Conservation (phyloP, 2,329 filamentous ascomycete genomes). For the Sclerotinia sclerotiorum region DNA sequence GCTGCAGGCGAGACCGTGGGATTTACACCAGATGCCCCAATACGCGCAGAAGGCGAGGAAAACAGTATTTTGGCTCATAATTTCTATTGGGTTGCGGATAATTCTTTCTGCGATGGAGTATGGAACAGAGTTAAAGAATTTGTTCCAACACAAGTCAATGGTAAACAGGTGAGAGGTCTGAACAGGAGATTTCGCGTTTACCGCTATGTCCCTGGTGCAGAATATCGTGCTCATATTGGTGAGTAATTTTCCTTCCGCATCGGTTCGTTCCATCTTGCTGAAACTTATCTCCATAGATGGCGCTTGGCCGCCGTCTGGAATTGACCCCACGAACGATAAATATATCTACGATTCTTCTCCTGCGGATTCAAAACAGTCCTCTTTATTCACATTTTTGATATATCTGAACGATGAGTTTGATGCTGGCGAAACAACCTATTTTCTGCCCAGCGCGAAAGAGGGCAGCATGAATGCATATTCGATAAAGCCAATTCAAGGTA, state of each 20-base stretch:
- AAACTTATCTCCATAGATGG: conserved; percentile 48
- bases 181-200: conserved; percentile 72
- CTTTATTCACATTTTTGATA: conserved; percentile 66
- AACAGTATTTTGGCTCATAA: conserved; percentile 68
- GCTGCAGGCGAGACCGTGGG: conserved; percentile 63
- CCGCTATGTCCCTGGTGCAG: conserved; percentile 69
- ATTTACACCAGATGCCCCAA: conserved; percentile 66
- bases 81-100: conserved; percentile 71
- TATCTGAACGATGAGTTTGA: conserved; percentile 73
- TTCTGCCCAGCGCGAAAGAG: conserved; percentile 62
- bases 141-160: conserved; percentile 55
- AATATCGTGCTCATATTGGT: conserved; percentile 67
- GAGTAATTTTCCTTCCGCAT: conserved; percentile 22
- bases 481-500: conserved; percentile 66
- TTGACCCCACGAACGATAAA: conserved; percentile 45
- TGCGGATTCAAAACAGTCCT: conserved; percentile 58
- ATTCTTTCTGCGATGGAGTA: conserved; percentile 59
- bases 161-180: conserved; percentile 59
- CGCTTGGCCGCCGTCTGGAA: conserved; percentile 70
- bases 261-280: neutral
- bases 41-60: conserved; percentile 62
- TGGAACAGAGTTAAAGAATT: conserved; percentile 61
- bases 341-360: conserved; percentile 70
- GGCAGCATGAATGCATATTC: conserved; percentile 69
- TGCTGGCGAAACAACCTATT: conserved; percentile 70